Percentiles rank a stretch among this genome's conserved stretches.
Evolutionary conservation across 23 red algal genomes (phyloP).

Genomic region (Agarophyton chilense): DNA sequence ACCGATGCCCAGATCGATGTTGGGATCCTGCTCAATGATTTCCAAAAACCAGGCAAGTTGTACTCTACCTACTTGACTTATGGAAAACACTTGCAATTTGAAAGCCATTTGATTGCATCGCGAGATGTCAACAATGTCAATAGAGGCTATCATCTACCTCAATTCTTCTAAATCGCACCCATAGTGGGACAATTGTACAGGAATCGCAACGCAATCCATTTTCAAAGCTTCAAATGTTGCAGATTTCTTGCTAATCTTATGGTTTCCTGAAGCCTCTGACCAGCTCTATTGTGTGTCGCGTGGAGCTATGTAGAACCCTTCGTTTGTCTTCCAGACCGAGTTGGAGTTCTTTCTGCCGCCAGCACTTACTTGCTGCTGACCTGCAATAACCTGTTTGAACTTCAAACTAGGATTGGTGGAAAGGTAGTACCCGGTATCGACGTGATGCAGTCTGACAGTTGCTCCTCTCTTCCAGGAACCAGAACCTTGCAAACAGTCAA

Average conservation of each 20-base stretch:
- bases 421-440: slow-evolving; percentile 63
- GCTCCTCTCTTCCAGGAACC: slow-evolving; percentile 59
- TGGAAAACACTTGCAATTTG: neutral
- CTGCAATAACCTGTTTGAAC: slow-evolving; percentile 68
- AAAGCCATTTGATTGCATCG: neutral
- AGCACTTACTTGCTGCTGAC: slow-evolving; percentile 74
- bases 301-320: slow-evolving; percentile 82
- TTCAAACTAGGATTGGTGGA: slow-evolving; percentile 24
- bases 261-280: neutral
- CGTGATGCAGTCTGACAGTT: slow-evolving; percentile 62
- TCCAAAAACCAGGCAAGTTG: too few species aligned
- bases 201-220: too few species aligned
- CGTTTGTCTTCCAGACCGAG: slow-evolving; percentile 80
- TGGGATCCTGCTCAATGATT: too few species aligned
- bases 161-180: too few species aligned
- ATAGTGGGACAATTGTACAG: too few species aligned
- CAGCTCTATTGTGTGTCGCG: neutral
- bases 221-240: too few species aligned
- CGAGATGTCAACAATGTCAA: neutral
- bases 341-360: slow-evolving; percentile 43
- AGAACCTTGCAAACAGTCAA: slow-evolving; percentile 46
- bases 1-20: too few species aligned
- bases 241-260: neutral
- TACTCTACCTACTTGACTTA: neutral
- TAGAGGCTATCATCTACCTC: too few species aligned